These are phyloP conservation scores for Colletotrichum tamarilloi DNA, from an alignment of 2,329 filamentous ascomycete species.

Conservation along the genomic window DNA sequence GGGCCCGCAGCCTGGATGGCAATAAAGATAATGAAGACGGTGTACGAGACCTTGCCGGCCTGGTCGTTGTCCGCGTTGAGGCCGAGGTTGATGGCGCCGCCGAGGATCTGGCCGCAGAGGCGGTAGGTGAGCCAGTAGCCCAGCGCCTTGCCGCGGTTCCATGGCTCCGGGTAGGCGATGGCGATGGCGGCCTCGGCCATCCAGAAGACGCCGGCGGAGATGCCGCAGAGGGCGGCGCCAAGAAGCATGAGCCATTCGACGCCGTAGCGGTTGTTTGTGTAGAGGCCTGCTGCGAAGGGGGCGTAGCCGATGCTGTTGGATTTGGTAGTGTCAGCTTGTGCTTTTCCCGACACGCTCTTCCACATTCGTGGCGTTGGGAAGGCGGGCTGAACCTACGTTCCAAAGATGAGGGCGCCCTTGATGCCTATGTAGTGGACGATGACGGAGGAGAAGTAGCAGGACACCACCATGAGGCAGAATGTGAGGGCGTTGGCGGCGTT, in stretches of 20 bases:
- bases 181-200: constrained; percentile 80
- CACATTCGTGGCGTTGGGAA: background rate
- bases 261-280: constrained; percentile 78
- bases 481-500: constrained; percentile 78
- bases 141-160: constrained; percentile 72
- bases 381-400: constrained; percentile 60
- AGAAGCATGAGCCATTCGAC: constrained; percentile 76
- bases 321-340: background rate
- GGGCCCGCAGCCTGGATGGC: constrained; percentile 74
- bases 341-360: background rate
- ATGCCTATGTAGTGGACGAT: constrained; percentile 77
- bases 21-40: constrained; percentile 77
- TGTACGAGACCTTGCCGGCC: constrained; percentile 75
- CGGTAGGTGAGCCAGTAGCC: constrained; percentile 74
- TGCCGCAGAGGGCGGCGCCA: constrained; percentile 75
- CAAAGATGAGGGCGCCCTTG: constrained; percentile 76
- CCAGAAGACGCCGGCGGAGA: constrained; percentile 81
- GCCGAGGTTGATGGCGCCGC: constrained; percentile 77
- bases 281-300: constrained; percentile 77
- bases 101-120: constrained; percentile 74
- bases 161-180: constrained; percentile 77
- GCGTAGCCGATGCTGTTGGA: constrained; percentile 70
- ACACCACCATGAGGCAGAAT: constrained; percentile 79
- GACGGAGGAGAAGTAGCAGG: constrained; percentile 73
- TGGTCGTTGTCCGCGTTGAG: constrained; percentile 68